phyloP scores from a whole-genome alignment of 2,329 filamentous ascomycete species.

The Alternaria solani region DNA sequence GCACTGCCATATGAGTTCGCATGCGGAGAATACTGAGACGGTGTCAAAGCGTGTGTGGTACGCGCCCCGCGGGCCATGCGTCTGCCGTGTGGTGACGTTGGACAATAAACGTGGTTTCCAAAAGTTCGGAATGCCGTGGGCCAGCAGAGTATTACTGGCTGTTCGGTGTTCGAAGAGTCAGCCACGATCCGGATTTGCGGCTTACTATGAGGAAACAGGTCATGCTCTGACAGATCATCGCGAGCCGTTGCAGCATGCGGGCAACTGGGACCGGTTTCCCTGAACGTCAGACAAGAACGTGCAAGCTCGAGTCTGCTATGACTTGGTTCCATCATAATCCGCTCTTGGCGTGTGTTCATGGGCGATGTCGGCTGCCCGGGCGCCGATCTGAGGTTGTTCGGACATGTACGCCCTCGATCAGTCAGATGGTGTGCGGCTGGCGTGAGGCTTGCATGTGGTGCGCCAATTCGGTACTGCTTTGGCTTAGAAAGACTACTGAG shows the following conservation, averaged over 20 bases:
- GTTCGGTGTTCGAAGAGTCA: conserved; percentile 14
- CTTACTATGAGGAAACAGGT: conserved; percentile 16
- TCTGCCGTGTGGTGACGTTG: conserved; percentile 19
- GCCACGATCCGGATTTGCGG: conserved; percentile 26
- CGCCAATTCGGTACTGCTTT: conserved; percentile 23
- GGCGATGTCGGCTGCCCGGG: conserved; percentile 23
- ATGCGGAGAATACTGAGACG: conserved; percentile 25
- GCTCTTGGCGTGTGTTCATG: conserved; percentile 11
- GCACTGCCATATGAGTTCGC: conserved; percentile 3
- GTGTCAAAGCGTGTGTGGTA: conserved; percentile 11
- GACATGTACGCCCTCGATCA: conserved; percentile 15
- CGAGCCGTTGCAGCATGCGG: conserved; percentile 36
- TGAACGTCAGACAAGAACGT: conserved; percentile 22
- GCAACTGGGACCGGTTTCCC: conserved; percentile 38
- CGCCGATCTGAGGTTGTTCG: neutral
- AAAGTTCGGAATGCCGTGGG: conserved; percentile 21
- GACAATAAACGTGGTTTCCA: conserved; percentile 19
- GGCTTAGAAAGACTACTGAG: conserved; percentile 14
- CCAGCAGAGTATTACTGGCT: conserved; percentile 13
- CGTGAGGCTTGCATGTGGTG: conserved; percentile 33
- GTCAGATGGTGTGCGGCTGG: conserved; percentile 24
- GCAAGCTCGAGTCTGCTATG: conserved; percentile 8
- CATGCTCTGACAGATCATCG: conserved; percentile 29
- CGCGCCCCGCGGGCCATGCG: conserved; percentile 11
- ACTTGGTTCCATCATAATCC: conserved; percentile 2